Evolutionary conservation across 1,284 basidiomycete species (phyloP).

Genomic region (Xerocomus nothofagi): DNA sequence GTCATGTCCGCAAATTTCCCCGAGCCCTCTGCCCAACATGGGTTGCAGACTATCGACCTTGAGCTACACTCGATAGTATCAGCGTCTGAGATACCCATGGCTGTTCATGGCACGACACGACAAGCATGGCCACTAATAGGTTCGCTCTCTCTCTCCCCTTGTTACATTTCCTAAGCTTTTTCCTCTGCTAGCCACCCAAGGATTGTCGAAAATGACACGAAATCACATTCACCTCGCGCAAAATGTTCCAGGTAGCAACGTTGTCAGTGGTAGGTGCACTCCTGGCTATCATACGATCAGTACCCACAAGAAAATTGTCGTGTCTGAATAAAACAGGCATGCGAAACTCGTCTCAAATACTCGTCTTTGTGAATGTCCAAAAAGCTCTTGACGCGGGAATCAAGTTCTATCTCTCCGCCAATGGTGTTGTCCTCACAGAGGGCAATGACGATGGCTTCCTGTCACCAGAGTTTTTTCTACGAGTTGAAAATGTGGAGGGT

Average conservation of each 20-base stretch:
- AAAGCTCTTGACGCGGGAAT: slow-evolving; percentile 72
- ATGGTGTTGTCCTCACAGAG: slow-evolving; percentile 82
- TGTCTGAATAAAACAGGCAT: slow-evolving; percentile 54
- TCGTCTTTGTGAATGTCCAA: slow-evolving; percentile 75
- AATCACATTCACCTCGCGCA: slow-evolving; percentile 90
- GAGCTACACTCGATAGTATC: slow-evolving; percentile 65
- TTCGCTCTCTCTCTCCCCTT: not conserved
- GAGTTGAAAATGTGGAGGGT: slow-evolving; percentile 49
- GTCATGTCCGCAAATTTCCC: slow-evolving; percentile 10
- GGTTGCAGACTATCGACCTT: slow-evolving; percentile 58
- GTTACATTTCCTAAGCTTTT: not conserved
- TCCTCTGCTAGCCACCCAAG: slow-evolving; percentile 51
- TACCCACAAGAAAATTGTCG: not conserved
- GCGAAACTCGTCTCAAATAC: slow-evolving; percentile 68
- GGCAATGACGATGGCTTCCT: slow-evolving; percentile 65
- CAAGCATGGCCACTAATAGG: slow-evolving; percentile 74
- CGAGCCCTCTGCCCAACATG: not conserved
- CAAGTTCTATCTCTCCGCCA: slow-evolving; percentile 72
- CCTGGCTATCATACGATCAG: not conserved
- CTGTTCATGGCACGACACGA: slow-evolving; percentile 76
- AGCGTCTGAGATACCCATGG: slow-evolving; percentile 65
- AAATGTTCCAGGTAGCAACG: slow-evolving; percentile 58
- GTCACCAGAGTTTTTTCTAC: slow-evolving; percentile 57
- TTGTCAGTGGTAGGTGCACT: slow-evolving; percentile 68
- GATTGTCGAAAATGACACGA: slow-evolving; percentile 81